phyloP scores from a whole-genome alignment of 495 filamentous ascomycete genomes.

The Aspergillus conjunctus region DNA sequence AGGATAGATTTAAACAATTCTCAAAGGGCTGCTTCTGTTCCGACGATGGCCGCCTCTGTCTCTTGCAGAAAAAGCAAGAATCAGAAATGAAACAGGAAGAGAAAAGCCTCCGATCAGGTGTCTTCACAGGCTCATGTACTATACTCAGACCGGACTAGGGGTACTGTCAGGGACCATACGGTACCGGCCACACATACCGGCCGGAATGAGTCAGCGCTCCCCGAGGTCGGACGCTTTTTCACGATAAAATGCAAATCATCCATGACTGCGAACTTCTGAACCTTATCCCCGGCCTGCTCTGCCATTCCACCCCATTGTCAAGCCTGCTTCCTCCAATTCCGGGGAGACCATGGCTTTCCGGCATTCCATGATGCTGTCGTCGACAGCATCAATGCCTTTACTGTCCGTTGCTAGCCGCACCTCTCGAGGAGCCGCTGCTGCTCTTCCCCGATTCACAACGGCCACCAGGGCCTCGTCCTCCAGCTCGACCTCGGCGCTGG shows the following conservation, averaged over 20 bases:
- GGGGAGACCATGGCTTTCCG: constrained; percentile 52
- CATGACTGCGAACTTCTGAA: constrained; percentile 27
- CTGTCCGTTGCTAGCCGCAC: constrained; percentile 36
- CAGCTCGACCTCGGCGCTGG: constrained; percentile 85
- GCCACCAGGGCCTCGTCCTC: constrained; percentile 41
- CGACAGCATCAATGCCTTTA: constrained; percentile 40
- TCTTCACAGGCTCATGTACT: constrained; percentile 1
- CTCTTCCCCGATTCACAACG: constrained; percentile 41
- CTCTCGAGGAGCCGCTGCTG: constrained; percentile 36
- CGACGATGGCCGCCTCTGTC: no score
- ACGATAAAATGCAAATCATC: constrained; percentile 33
- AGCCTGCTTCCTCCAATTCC: constrained; percentile 18
- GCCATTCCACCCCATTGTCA: constrained; percentile 7
- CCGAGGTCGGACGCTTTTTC: constrained; percentile 41
- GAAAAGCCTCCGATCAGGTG: constrained; percentile 16
- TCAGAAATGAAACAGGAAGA: background rate
- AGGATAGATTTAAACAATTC: no score
- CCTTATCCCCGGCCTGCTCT: constrained; percentile 22
- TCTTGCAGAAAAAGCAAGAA: background rate
- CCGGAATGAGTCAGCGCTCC: constrained; percentile 36
- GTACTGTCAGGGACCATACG: constrained; percentile 9
- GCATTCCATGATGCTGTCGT: constrained; percentile 46
- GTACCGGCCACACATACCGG: constrained; percentile 8
- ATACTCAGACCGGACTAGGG: constrained; percentile 16
- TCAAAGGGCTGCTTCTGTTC: no score